These are phyloP conservation scores for Coelastrella sp. DNA, from an alignment of 139 green algal species.

Conservation along the genomic window DNA sequence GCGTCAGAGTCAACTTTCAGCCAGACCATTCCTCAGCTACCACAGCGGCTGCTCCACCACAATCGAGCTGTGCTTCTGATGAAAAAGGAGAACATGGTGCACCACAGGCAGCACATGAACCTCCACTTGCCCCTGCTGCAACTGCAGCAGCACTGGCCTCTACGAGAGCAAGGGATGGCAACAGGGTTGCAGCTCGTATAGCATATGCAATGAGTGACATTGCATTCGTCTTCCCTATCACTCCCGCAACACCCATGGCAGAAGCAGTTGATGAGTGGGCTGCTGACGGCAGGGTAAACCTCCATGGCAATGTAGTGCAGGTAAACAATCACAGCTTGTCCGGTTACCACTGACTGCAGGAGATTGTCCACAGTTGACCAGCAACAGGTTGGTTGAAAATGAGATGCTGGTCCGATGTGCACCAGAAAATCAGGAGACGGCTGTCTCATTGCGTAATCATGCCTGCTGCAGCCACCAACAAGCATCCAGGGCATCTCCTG, in stretches of 20 bases:
- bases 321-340: neutral
- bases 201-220: slow-evolving; percentile 64
- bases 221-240: slow-evolving; percentile 73
- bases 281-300: slow-evolving; percentile 53
- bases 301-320: slow-evolving; percentile 63
- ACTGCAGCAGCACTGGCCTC: neutral
- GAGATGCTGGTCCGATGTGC: neutral
- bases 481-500: too few relatives aligned
- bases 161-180: slow-evolving; percentile 54
- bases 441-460: neutral
- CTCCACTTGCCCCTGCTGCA: neutral
- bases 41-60: neutral
- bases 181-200: slow-evolving; percentile 58
- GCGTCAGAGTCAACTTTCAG: neutral
- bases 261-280: slow-evolving; percentile 62
- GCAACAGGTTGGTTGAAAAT: neutral
- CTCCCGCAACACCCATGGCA: slow-evolving; percentile 62
- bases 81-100: neutral
- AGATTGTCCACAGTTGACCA: neutral
- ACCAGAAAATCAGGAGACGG: neutral
- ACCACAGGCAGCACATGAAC: neutral
- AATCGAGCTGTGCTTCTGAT: too few relatives aligned
- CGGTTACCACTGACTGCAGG: neutral
- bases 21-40: neutral
- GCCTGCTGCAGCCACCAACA: neutral